These are phyloP conservation scores for Herpetospermum pedunculosum DNA, from an alignment of 306 rosid species.

Conservation along the genomic window DNA sequence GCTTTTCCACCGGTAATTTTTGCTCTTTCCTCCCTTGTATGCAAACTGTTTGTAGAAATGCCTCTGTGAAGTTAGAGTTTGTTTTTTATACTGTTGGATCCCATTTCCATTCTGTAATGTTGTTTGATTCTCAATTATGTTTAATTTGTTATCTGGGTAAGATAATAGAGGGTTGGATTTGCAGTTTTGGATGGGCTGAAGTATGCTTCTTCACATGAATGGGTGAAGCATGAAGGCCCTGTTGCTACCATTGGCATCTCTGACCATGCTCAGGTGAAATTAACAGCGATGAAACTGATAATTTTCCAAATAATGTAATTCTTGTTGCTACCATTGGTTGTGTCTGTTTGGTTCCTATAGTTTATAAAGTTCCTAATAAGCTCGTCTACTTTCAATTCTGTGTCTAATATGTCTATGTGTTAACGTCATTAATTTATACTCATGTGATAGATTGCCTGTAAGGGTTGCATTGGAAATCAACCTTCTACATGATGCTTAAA, in stretches of 20 bases:
- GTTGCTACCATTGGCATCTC: conserved; percentile 84
- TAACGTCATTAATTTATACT: background rate
- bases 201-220: conserved; percentile 90
- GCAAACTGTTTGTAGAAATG: background rate
- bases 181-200: conserved; percentile 90
- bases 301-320: background rate
- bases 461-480: background rate
- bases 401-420: background rate
- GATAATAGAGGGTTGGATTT: background rate
- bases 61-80: background rate
- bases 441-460: background rate
- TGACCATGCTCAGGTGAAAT: conserved; percentile 96
- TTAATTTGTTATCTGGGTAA: background rate
- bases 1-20: conserved; percentile 60
- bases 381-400: background rate
- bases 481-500: background rate
- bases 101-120: background rate
- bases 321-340: no score
- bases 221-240: conserved; percentile 94
- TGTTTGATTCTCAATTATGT: background rate
- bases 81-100: background rate
- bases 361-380: background rate
- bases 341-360: no score
- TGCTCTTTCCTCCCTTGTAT: background rate
- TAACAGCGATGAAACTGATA: background rate